Evolutionary conservation across 1,284 basidiomycete species (phyloP).

Genomic region (Papiliotrema fonsecae): DNA sequence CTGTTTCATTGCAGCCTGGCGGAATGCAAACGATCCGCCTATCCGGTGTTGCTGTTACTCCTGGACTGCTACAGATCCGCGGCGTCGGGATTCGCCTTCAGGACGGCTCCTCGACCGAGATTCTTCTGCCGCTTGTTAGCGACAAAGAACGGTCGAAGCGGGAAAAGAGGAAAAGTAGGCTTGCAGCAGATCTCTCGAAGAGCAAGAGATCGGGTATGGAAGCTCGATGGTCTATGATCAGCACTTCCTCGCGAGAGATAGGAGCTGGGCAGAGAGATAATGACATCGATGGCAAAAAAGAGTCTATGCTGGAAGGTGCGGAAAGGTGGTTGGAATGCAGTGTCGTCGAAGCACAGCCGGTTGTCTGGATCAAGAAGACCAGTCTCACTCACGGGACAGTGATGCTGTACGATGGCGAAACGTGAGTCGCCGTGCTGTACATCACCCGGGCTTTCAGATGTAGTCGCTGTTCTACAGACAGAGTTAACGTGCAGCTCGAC

Average conservation of each 20-base stretch:
- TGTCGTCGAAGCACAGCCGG: slow-evolving; percentile 79
- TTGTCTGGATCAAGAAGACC: slow-evolving; percentile 77
- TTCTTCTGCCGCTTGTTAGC: slow-evolving; percentile 69
- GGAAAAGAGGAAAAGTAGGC: slow-evolving; percentile 49
- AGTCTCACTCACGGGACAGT: slow-evolving; percentile 83
- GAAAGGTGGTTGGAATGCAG: slow-evolving; percentile 39
- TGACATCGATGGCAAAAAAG: background rate
- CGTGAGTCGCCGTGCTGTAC: slow-evolving; percentile 50
- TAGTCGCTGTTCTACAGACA: too few species aligned
- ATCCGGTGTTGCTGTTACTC: slow-evolving; percentile 59
- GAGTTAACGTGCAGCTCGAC: slow-evolving; percentile 57
- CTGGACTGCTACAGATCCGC: slow-evolving; percentile 66
- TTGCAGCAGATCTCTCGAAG: slow-evolving; percentile 52
- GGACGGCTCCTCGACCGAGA: slow-evolving; percentile 66
- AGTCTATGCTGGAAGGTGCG: background rate
- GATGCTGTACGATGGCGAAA: slow-evolving; percentile 91
- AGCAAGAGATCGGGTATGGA: slow-evolving; percentile 34
- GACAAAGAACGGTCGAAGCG: slow-evolving; percentile 59
- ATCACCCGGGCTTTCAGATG: too few species aligned
- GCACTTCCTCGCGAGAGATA: background rate
- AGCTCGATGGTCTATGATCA: slow-evolving; percentile 17
- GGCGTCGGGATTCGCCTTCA: slow-evolving; percentile 74
- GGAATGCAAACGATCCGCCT: slow-evolving; percentile 71
- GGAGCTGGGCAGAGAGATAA: background rate
- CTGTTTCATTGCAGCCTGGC: slow-evolving; percentile 64